Evolutionary conservation across 2,329 filamentous ascomycete species (phyloP).

Genomic region (Arachnomyces sp.): DNA sequence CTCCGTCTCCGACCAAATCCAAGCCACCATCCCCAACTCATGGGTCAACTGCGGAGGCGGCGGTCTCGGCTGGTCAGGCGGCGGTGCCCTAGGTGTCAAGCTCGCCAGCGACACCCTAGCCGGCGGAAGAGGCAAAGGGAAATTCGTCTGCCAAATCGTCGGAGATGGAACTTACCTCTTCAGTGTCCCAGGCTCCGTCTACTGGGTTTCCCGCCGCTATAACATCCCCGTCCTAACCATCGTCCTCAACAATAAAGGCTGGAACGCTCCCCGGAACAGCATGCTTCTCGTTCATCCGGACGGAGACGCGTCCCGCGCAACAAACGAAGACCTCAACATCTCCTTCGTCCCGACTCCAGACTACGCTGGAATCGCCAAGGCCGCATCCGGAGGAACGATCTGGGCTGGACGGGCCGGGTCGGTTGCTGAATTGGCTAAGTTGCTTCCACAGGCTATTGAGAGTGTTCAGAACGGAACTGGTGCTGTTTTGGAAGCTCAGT

Average conservation of each 20-base stretch:
- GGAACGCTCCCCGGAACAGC: constrained; percentile 58
- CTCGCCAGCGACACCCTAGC: constrained; percentile 53
- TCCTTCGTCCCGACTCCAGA: constrained; percentile 59
- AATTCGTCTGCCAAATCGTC: constrained; percentile 58
- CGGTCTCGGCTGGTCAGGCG: constrained; percentile 73
- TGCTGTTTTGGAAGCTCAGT: constrained; percentile 57
- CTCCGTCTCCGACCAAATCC: constrained; percentile 64
- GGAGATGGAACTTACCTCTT: constrained; percentile 64
- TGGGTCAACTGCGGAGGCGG: constrained; percentile 79
- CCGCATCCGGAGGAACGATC: constrained; percentile 54
- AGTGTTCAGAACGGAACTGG: constrained; percentile 49
- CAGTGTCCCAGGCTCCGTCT: constrained; percentile 56
- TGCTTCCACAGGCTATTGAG: constrained; percentile 52
- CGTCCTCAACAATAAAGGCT: constrained; percentile 63
- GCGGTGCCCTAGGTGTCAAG: constrained; percentile 68
- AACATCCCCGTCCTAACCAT: constrained; percentile 60
- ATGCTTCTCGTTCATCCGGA: constrained; percentile 60
- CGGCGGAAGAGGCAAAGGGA: constrained; percentile 45
- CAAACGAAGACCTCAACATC: constrained; percentile 60
- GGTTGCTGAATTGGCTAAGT: constrained; percentile 46
- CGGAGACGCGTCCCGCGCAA: constrained; percentile 53
- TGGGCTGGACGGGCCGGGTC: constrained; percentile 55
- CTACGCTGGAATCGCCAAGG: constrained; percentile 61
- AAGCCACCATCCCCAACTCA: constrained; percentile 58
- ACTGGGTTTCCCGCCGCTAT: constrained; percentile 62